These are phyloP conservation scores for Neoboletus magnificus DNA, from an alignment of 768 basidiomycete genomes.

Conservation along the genomic window DNA sequence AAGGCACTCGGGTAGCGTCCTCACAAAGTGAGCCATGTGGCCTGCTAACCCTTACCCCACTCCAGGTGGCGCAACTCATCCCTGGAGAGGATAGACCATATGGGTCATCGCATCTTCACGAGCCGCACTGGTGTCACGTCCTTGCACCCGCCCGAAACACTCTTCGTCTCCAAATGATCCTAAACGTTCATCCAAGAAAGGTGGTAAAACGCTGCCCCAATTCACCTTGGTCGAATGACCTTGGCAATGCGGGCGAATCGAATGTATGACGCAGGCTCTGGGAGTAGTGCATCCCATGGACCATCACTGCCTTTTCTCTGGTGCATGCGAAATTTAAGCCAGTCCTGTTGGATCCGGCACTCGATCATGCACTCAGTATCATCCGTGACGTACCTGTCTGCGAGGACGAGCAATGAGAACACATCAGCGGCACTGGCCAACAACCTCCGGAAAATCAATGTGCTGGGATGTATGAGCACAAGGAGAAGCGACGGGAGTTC, in stretches of 20 bases:
- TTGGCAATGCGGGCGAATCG: not conserved
- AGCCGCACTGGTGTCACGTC: not conserved
- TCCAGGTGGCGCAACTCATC: not conserved
- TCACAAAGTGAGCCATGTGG: not conserved
- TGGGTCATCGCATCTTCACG: not conserved
- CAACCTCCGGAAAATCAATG: not conserved
- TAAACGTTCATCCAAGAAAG: not conserved
- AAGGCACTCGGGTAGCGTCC: not conserved
- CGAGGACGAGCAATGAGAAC: not conserved
- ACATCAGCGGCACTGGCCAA: not conserved
- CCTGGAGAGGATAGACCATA: slow-evolving; percentile 5
- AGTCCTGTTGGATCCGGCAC: not conserved
- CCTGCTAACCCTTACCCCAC: not conserved
- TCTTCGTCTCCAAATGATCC: not conserved
- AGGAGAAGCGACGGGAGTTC: not conserved
- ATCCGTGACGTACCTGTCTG: not conserved
- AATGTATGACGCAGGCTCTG: not conserved
- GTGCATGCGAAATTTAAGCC: not conserved
- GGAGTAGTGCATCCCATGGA: not conserved
- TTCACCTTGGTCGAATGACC: not conserved
- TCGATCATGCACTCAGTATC: not conserved
- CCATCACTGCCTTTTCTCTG: not conserved
- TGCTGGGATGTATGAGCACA: not conserved
- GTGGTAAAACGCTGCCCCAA: not conserved
- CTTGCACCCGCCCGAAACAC: too few relatives aligned